A percentile compares a stretch with the other conserved stretches of the same genome.
Conservation (phyloP, 441 rosid species). For the Lepidium campestre region DNA sequence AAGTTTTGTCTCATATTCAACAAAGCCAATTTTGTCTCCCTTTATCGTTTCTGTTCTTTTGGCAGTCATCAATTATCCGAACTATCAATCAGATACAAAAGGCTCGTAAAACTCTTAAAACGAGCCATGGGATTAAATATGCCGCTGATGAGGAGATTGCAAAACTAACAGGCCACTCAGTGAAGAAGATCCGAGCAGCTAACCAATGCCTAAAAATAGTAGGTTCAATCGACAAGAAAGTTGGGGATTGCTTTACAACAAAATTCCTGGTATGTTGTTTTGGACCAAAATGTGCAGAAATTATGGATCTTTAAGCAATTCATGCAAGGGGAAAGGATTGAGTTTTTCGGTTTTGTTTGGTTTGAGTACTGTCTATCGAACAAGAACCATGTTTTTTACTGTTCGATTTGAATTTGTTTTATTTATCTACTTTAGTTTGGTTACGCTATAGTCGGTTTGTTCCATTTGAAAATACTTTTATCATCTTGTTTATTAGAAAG, state of each 20-base stretch:
- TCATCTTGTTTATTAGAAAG: background rate
- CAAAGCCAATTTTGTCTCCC: slow-evolving; percentile 1
- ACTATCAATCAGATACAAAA: slow-evolving; percentile 53
- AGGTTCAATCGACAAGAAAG: slow-evolving; percentile 61
- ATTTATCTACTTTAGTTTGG: background rate
- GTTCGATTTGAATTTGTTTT: background rate
- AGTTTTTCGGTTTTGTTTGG: background rate
- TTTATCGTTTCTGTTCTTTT: background rate
- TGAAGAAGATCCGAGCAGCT: slow-evolving; percentile 66
- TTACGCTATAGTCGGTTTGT: background rate
- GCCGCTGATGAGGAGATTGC: slow-evolving; percentile 59
- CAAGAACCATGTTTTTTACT: background rate
- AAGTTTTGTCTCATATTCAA: background rate
- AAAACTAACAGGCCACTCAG: slow-evolving; percentile 50
- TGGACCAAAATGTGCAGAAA: background rate
- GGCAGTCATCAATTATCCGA: slow-evolving; percentile 43
- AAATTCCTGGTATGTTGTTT: slow-evolving; percentile 49
- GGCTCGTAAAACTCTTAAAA: slow-evolving; percentile 52
- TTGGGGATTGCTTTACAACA: slow-evolving; percentile 41
- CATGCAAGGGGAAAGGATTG: background rate
- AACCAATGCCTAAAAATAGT: slow-evolving; percentile 36
- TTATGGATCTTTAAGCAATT: background rate
- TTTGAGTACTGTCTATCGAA: background rate
- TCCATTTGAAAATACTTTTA: background rate
- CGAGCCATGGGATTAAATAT: slow-evolving; percentile 42